phyloP scores from a whole-genome alignment of 306 rosid species.

The Cyclanthera cordifolia region DNA sequence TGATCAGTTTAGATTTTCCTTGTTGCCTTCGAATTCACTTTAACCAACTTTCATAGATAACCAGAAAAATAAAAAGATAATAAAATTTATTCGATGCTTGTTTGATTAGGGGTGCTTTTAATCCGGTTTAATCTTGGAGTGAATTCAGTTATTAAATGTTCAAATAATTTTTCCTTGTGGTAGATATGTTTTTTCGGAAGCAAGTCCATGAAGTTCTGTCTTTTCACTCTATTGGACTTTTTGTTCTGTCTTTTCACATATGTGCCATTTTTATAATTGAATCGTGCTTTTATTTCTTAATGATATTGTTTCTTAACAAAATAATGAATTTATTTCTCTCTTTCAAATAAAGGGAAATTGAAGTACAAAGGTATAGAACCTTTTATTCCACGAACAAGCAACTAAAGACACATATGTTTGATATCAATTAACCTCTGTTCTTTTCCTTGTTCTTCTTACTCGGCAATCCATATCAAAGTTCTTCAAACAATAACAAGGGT shows the following conservation, averaged over 20 bases:
- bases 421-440: not conserved
- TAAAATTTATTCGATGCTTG: not conserved
- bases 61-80: not conserved
- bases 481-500: not conserved
- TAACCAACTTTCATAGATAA: conserved; percentile 4
- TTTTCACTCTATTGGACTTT: not conserved
- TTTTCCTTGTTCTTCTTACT: not conserved
- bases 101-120: not conserved
- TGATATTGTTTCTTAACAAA: not conserved
- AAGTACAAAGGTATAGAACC: not conserved
- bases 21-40: not conserved
- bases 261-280: not conserved
- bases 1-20: not conserved
- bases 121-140: not conserved
- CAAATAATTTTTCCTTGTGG: not conserved
- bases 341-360: not conserved
- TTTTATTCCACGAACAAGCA: not conserved
- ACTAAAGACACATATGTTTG: not conserved
- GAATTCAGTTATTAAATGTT: not conserved
- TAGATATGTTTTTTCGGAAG: not conserved
- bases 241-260: not conserved
- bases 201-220: not conserved
- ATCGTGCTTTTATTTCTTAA: not conserved
- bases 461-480: not conserved
- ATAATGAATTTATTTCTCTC: not conserved